phyloP scores from a whole-genome alignment of 2,329 filamentous ascomycete genomes.

The Ceratocystis papillata region DNA sequence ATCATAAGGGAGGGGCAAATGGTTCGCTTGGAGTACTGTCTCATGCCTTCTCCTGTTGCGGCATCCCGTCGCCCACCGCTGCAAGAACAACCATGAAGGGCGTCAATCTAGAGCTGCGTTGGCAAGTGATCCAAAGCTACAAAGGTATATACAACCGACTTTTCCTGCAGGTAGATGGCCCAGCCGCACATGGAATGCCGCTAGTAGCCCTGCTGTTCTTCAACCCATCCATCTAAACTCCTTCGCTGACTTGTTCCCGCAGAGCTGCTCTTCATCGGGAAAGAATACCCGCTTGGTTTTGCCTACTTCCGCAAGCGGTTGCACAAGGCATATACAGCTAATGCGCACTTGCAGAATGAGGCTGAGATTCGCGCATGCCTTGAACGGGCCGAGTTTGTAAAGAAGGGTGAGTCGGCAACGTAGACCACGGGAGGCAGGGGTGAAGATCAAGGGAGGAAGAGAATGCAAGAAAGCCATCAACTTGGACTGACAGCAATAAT shows the following conservation, averaged over 20 bases:
- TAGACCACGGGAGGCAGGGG: background rate
- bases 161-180: background rate
- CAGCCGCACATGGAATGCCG: too few relatives aligned
- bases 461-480: too few relatives aligned
- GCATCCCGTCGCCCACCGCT: background rate
- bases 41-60: background rate
- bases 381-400: slow-evolving; percentile 71
- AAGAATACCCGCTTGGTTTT: slow-evolving; percentile 75
- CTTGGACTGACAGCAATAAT: slow-evolving; percentile 12
- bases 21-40: background rate
- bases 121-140: slow-evolving; percentile 75
- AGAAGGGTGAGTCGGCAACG: slow-evolving; percentile 57
- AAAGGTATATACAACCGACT: slow-evolving; percentile 51
- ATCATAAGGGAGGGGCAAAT: too few relatives aligned
- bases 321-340: slow-evolving; percentile 74
- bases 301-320: slow-evolving; percentile 69
- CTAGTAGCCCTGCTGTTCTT: background rate
- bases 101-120: slow-evolving; percentile 47
- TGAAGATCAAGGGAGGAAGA: background rate
- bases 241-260: background rate
- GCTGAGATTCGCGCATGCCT: slow-evolving; percentile 67
- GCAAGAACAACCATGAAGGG: background rate
- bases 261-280: slow-evolving; percentile 78
- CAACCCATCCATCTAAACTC: background rate
- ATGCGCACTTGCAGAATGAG: slow-evolving; percentile 59